A percentile compares a stretch with the other conserved stretches of the same genome.
Conservation (phyloP, 805 yeast genomes). For the Wickerhamiella brachini region DNA sequence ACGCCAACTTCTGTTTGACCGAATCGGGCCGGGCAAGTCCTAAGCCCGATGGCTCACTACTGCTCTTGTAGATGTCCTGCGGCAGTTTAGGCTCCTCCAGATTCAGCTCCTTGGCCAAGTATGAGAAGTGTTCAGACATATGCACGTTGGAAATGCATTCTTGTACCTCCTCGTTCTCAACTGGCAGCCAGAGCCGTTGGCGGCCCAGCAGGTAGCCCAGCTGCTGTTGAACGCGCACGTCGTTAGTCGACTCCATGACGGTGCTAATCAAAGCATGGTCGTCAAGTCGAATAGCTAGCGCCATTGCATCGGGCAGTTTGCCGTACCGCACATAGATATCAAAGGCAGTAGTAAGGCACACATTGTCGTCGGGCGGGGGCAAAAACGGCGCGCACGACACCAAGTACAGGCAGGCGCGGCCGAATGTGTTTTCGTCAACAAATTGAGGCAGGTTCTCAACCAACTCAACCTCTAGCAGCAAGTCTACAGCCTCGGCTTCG, state of each 20-base stretch:
- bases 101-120: conserved; percentile 76
- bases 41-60: conserved; percentile 53
- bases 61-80: conserved; percentile 86
- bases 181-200: conserved; percentile 67
- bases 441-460: conserved; percentile 70
- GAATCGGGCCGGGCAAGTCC: conserved; percentile 51
- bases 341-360: conserved; percentile 78
- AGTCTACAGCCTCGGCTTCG: conserved; percentile 95
- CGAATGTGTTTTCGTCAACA: conserved; percentile 72
- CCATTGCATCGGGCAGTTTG: conserved; percentile 78
- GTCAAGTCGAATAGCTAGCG: conserved; percentile 79
- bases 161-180: conserved; percentile 46
- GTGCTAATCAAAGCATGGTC: conserved; percentile 62
- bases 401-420: conserved; percentile 86
- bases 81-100: conserved; percentile 83
- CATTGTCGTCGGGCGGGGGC: conserved; percentile 86
- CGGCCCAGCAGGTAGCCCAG: conserved; percentile 78
- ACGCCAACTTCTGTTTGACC: conserved; percentile 88
- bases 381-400: conserved; percentile 91
- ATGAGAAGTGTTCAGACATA: conserved; percentile 63
- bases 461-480: conserved; percentile 76
- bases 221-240: conserved; percentile 68
- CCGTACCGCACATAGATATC: conserved; percentile 67
- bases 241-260: conserved; percentile 71
- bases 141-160: conserved; percentile 72